Percentiles rank a stretch among this genome's conserved stretches.
phyloP scores from a whole-genome alignment of 179 eudicot genomes.

The Patellifolia procumbens region DNA sequence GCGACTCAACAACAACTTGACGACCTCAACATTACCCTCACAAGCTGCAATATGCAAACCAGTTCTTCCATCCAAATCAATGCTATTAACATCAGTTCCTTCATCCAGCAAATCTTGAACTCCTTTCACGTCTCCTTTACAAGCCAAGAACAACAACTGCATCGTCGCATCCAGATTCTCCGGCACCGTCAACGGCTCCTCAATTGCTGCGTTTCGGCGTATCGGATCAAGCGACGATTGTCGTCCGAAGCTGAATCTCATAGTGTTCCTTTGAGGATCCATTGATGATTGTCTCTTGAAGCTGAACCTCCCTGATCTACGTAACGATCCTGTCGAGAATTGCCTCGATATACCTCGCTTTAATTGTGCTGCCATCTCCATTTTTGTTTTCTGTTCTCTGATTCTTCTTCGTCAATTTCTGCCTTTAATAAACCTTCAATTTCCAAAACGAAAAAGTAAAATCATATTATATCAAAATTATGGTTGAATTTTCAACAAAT shows the following conservation, averaged over 20 bases:
- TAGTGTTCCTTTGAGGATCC: conserved; percentile 65
- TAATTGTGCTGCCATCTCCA: conserved; percentile 65
- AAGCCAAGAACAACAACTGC: conserved; percentile 81
- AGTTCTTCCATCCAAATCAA: conserved; percentile 91
- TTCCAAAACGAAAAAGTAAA: too few relatives aligned
- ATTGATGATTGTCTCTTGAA: conserved; percentile 77
- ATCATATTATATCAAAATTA: too few relatives aligned
- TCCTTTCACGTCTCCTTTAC: conserved; percentile 62
- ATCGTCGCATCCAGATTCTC: conserved; percentile 86
- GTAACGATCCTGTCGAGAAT: conserved; percentile 81
- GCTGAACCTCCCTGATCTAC: conserved; percentile 57
- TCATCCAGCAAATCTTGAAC: conserved; percentile 72
- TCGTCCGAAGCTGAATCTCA: conserved; percentile 84
- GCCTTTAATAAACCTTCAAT: too few relatives aligned
- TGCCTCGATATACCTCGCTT: conserved; percentile 92
- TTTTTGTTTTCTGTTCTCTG: neutral
- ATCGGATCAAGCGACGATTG: conserved; percentile 95
- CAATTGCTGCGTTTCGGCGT: conserved; percentile 43
- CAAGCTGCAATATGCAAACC: conserved; percentile 95
- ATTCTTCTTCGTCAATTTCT: neutral
- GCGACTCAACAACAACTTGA: conserved; percentile 66
- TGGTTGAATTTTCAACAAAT: too few relatives aligned
- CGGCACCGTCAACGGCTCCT: conserved; percentile 69
- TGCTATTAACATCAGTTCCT: conserved; percentile 83
- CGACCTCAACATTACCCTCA: conserved; percentile 86